Evolutionary conservation across 2,329 filamentous ascomycete genomes (phyloP), one percentile per base, ranked within the genome.

Genomic region (Alternaria burnsii): DNA sequence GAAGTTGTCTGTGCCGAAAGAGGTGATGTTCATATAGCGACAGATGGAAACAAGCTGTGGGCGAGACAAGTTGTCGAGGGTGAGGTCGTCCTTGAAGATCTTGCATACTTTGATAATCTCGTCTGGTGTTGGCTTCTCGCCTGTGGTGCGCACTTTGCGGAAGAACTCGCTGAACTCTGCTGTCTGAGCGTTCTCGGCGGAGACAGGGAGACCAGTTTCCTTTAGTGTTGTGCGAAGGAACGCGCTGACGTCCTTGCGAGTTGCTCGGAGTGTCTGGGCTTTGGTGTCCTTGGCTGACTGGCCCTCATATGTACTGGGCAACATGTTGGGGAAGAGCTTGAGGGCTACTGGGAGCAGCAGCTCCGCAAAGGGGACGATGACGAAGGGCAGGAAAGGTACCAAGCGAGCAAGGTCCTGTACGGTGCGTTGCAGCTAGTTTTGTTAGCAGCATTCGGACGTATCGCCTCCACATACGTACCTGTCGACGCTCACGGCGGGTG

Each of bases 71-170:
- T 99, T 99, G 87, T 99, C 95, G 32, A 99, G 86, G 0, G 95
- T 99, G 72, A 99, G 78, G 79, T 99, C 95, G 77, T 99, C 95
- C 79, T 95, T 96, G 88, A 99, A 99, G 67, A 97, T 91, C 85
- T 97, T 96, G 88, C 95, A 98, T 65, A 99, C 94, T 82, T 95
- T 97, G 84, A 99, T 97, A 65, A 99, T 93, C 76, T 99, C 95
- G 68, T 94, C 87, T 55, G 89, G 87, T 5, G 92, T 95, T 1
- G 95, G 95, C 46, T 90, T 86, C 82, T 98, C 94, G 66, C 94
- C 95, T 1, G 94, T 97, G 18, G 92, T 89, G 55, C 95, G 82
- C 36, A 82, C 88, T 84, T 99, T 99, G 77, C 92, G 91, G 89
- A 99, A 99, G 82, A 99, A 99, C 73, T 94, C 92, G 62, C 91